Evolutionary conservation across 2,329 filamentous ascomycete species (phyloP), one percentile per base, ranked within the genome.

Genomic region (Magnaporthales sp.): DNA sequence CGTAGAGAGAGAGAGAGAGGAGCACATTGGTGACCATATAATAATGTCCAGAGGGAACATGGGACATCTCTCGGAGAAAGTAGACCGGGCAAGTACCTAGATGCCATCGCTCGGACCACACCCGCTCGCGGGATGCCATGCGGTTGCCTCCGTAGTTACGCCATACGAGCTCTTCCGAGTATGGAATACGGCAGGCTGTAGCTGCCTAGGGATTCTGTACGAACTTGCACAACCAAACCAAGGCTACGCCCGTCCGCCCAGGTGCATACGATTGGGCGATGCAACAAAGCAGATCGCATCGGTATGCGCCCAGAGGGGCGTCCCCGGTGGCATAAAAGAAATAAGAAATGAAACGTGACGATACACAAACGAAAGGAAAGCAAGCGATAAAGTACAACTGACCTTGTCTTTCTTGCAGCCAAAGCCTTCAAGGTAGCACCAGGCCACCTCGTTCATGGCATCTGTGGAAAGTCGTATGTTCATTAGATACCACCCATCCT

Each of bases 361-460:
- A 51, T 4, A 51, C 13, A 19, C 38, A 11, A 51, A 64, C 9
- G 6, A n/a, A 1, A 32, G 22, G 64, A 26, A 66, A 1, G 29
- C 61, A 62, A 66, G 66, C 63, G 66, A 38, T 24, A n/a, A n/a
- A n/a, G n/a, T 32, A 15, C 31, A 22, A 70, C 91, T 79, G 84
- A 97, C 94, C 91, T 97, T 98, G 82, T 99, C 93, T 78, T 98
- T 99, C 78, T 93, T 95, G 74, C 93, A 94, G 38, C 95, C 95
- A 78, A 96, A 97, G n/a, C 95, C 95, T 75, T 97, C 91, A 30
- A 96, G 78, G 83, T 95, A 98, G 81, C 95, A 99, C 92, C 93
- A 96, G 46, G 89, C 95, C 66, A 90, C 90, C 78, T 98, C 94
- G 75, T 97, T 97, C 93, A 98, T 97, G 67, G 93, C 95, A 80